phyloP scores from a whole-genome alignment of 352 stramenopile species.

The Thraustochytrium sp. region DNA sequence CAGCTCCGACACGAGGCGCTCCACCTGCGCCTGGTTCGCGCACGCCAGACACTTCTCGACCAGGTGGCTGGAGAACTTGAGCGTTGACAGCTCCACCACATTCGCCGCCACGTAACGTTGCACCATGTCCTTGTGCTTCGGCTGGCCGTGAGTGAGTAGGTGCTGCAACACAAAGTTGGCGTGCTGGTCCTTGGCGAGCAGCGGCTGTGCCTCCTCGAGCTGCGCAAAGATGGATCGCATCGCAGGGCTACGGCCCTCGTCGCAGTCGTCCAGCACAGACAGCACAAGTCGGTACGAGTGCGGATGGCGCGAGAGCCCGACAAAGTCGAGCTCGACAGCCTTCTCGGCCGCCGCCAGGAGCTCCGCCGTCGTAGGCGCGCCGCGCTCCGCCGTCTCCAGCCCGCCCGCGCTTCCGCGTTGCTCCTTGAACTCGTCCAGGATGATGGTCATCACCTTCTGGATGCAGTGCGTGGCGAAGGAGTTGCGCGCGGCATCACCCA shows the following conservation, averaged over 20 bases:
- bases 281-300: constrained; percentile 34
- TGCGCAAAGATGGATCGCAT: not conserved
- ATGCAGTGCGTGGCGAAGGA: constrained; percentile 34
- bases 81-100: constrained; percentile 31
- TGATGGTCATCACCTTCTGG: constrained; percentile 33
- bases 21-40: not conserved
- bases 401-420: not conserved
- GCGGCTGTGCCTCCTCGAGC: not conserved
- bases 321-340: constrained; percentile 16
- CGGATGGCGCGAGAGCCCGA: constrained; percentile 5
- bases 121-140: not conserved
- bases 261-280: constrained; percentile 28
- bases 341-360: not conserved
- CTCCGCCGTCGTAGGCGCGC: not conserved
- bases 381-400: not conserved
- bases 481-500: not conserved
- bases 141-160: constrained; percentile 17
- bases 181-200: constrained; percentile 32
- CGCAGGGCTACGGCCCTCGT: not conserved
- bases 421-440: not conserved
- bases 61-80: constrained; percentile 37
- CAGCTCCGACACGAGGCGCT: constrained; percentile 2
- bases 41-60: constrained; percentile 38
- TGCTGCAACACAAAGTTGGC: constrained; percentile 43
- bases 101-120: constrained; percentile 19